A percentile compares a stretch with the other conserved stretches of the same genome.
phyloP scores from a whole-genome alignment of 139 green algal species.

The Pleodorina starrii region DNA sequence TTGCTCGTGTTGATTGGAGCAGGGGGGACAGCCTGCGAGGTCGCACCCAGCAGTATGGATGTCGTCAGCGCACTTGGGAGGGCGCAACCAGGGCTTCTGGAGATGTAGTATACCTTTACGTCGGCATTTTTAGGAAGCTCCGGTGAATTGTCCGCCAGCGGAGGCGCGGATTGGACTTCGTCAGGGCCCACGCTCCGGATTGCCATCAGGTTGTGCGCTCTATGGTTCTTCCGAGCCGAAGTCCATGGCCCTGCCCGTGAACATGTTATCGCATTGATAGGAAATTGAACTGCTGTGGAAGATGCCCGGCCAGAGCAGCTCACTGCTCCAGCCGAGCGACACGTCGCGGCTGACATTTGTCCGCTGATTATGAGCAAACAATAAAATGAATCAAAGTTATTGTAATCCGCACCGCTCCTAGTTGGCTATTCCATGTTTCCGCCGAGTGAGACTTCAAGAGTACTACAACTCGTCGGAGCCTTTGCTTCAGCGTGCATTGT shows the following conservation, averaged over 20 bases:
- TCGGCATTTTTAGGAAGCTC: too few relatives aligned
- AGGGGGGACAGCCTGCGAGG: background rate
- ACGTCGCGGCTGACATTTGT: background rate
- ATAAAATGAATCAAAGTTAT: too few relatives aligned
- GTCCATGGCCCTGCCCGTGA: background rate
- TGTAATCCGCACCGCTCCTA: too few relatives aligned
- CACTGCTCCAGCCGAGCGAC: conserved; percentile 8
- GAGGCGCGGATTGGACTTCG: conserved; percentile 10
- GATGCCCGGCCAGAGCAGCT: background rate
- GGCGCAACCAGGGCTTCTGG: too few relatives aligned
- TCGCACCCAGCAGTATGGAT: too few relatives aligned
- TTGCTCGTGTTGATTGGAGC: background rate
- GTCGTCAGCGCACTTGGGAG: too few relatives aligned
- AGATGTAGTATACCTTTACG: background rate
- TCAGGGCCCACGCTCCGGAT: background rate
- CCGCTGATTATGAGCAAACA: too few relatives aligned
- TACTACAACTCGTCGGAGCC: too few relatives aligned
- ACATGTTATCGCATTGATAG: background rate
- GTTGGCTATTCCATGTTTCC: too few relatives aligned
- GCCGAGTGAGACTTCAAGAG: too few relatives aligned
- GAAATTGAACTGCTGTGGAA: background rate
- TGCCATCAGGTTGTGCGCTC: background rate
- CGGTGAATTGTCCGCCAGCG: background rate
- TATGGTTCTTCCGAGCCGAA: background rate
- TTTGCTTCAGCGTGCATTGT: too few relatives aligned